phyloP scores from a whole-genome alignment of 2,329 filamentous ascomycete genomes.

The Aspergillus sp. region DNA sequence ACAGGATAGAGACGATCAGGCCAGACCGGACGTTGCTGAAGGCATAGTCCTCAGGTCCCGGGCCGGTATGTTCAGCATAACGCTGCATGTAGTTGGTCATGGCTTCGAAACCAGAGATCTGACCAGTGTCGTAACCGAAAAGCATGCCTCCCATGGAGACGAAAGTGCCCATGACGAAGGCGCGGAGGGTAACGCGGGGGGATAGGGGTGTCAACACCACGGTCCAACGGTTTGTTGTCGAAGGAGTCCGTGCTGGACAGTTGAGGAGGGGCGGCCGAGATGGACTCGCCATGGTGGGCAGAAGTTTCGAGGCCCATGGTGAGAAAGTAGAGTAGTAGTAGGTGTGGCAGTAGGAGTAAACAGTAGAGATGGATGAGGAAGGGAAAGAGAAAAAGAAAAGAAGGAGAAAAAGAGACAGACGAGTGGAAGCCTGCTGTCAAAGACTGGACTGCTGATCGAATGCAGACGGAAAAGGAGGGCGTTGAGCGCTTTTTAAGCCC shows the following conservation, averaged over 20 bases:
- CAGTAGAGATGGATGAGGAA: not conserved
- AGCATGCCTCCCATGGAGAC: slow-evolving; percentile 44
- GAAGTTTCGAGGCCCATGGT: slow-evolving; percentile 27
- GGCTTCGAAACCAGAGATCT: slow-evolving; percentile 41
- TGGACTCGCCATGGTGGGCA: slow-evolving; percentile 26
- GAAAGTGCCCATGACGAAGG: slow-evolving; percentile 38
- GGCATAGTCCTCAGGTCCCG: slow-evolving; percentile 21
- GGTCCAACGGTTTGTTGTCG: slow-evolving; percentile 17
- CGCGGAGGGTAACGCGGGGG: slow-evolving; percentile 33
- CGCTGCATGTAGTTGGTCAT: slow-evolving; percentile 38
- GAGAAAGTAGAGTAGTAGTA: not conserved
- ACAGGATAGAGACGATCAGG: slow-evolving; percentile 38
- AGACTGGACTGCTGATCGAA: not conserved
- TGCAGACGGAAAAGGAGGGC: not conserved
- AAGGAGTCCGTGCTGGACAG: slow-evolving; percentile 22
- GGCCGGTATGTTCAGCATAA: slow-evolving; percentile 29
- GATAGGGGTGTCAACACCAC: slow-evolving; percentile 24
- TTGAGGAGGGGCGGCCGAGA: slow-evolving; percentile 20
- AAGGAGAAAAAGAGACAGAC: slow-evolving; percentile 4
- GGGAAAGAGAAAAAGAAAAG: slow-evolving; percentile 1
- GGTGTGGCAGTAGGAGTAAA: not conserved
- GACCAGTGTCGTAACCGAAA: slow-evolving; percentile 43
- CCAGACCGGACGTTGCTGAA: slow-evolving; percentile 40
- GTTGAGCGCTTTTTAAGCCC: not conserved
- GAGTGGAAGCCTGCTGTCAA: slow-evolving; percentile 10